Percentiles rank a stretch among this genome's conserved stretches.
Evolutionary conservation across 2,329 filamentous ascomycete genomes (phyloP).

Genomic region (Ceratocystis harringtonii): DNA sequence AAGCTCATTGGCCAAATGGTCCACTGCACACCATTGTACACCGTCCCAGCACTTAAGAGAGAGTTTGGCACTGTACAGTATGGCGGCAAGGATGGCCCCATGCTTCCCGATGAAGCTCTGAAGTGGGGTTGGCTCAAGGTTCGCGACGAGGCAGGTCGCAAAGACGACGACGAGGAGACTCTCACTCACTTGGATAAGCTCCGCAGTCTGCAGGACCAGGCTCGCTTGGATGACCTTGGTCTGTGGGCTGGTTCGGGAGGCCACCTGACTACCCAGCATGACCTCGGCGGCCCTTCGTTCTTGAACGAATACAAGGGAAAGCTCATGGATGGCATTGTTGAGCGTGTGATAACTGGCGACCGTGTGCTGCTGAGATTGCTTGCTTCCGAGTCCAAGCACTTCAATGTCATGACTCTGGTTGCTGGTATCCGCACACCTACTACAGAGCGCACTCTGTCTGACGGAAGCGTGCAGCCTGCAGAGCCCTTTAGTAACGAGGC

Average conservation of each 20-base stretch:
- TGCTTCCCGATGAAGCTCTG: constrained; percentile 68
- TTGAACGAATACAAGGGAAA: constrained; percentile 74
- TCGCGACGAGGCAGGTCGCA: constrained; percentile 82
- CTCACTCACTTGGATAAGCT: constrained; percentile 60
- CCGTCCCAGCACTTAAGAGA: constrained; percentile 66
- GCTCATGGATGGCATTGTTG: constrained; percentile 70
- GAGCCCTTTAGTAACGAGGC: constrained; percentile 87
- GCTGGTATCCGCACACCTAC: constrained; percentile 79
- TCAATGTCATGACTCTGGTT: constrained; percentile 75
- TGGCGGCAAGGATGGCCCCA: constrained; percentile 57
- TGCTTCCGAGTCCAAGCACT: constrained; percentile 66
- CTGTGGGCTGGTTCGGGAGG: constrained; percentile 56
- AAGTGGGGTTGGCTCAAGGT: constrained; percentile 87
- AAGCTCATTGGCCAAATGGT: constrained; percentile 74
- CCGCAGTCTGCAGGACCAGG: constrained; percentile 59
- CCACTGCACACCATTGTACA: constrained; percentile 74
- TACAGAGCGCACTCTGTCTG: constrained; percentile 71
- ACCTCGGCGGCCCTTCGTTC: constrained; percentile 60
- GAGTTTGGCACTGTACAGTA: constrained; percentile 74
- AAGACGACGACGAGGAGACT: constrained; percentile 70
- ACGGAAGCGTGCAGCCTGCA: constrained; percentile 65
- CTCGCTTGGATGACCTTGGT: constrained; percentile 65
- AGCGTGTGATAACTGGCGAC: constrained; percentile 83
- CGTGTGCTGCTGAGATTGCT: constrained; percentile 73
- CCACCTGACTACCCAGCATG: constrained; percentile 63